Evolutionary conservation across 495 filamentous ascomycete genomes (phyloP).

Genomic region (Hypoxylon lienhwacheense): DNA sequence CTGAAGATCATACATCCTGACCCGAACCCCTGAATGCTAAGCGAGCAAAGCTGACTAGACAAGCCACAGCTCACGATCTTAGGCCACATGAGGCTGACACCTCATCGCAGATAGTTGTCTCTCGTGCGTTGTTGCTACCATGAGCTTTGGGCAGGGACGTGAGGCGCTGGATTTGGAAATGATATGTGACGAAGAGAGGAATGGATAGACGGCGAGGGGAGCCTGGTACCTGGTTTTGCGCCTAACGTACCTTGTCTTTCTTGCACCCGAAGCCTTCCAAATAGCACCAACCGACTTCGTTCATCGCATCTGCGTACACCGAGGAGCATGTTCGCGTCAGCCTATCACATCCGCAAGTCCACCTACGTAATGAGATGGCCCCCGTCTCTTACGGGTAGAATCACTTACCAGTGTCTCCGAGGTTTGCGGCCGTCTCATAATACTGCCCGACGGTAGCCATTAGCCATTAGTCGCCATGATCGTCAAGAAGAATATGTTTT

Average conservation of each 20-base stretch:
- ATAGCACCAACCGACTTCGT: constrained; percentile 96
- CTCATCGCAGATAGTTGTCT: constrained; percentile 27
- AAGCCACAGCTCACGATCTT: constrained; percentile 35
- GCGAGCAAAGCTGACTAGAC: constrained; percentile 29
- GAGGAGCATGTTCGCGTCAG: constrained; percentile 28
- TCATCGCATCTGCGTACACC: constrained; percentile 78
- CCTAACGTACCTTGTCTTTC: constrained; percentile 89
- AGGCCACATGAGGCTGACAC: constrained; percentile 39
- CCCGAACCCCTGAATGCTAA: constrained; percentile 13
- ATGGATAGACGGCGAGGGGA: constrained; percentile 20
- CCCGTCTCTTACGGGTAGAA: constrained; percentile 17
- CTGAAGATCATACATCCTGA: constrained; percentile 16
- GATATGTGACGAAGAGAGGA: constrained; percentile 33
- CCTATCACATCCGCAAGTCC: constrained; percentile 19
- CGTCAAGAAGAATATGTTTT: constrained; percentile 21
- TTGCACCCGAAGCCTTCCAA: constrained; percentile 89
- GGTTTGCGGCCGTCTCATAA: constrained; percentile 94
- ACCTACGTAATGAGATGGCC: constrained; percentile 23
- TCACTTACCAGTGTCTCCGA: constrained; percentile 75
- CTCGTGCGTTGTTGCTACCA: constrained; percentile 11
- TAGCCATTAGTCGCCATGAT: constrained; percentile 36
- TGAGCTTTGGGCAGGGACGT: constrained; percentile 34
- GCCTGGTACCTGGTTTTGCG: constrained; percentile 21
- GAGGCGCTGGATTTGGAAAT: constrained; percentile 30
- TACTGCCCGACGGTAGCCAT: constrained; percentile 61